Conservation (phyloP, 768 basidiomycete species). For the Amanita fuliginea region DNA sequence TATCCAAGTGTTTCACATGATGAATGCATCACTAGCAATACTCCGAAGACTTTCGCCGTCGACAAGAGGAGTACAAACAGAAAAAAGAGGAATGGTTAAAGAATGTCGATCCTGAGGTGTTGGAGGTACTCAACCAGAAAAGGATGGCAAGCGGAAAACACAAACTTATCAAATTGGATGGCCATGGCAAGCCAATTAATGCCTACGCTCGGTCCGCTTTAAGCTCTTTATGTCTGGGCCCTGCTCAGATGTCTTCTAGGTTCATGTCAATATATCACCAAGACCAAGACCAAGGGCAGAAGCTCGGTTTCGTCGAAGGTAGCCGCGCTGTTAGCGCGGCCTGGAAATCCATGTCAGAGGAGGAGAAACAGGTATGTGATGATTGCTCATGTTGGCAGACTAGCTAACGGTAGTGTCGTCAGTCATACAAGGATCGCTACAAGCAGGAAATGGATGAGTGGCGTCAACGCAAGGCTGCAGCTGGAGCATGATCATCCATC, state of each 20-base stretch:
- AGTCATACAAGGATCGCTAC: background rate
- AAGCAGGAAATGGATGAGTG: background rate
- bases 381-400: background rate
- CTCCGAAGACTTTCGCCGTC: conserved; percentile 9
- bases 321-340: background rate
- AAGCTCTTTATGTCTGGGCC: background rate
- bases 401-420: background rate
- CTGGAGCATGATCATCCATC: background rate
- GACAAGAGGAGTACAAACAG: background rate
- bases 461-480: background rate
- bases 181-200: background rate
- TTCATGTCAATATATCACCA: background rate
- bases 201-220: conserved; percentile 8
- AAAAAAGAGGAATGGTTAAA: conserved; percentile 10
- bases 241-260: background rate
- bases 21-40: conserved; percentile 9
- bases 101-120: conserved; percentile 8
- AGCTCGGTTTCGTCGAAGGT: background rate
- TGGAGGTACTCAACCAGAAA: conserved; percentile 10
- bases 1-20: background rate
- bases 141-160: conserved; percentile 5
- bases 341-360: conserved; percentile 2
- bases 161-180: background rate
- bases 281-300: background rate
- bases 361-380: conserved; percentile 1